Conservation (phyloP, 257 asterid species). For the Leonotis leonurus region DNA sequence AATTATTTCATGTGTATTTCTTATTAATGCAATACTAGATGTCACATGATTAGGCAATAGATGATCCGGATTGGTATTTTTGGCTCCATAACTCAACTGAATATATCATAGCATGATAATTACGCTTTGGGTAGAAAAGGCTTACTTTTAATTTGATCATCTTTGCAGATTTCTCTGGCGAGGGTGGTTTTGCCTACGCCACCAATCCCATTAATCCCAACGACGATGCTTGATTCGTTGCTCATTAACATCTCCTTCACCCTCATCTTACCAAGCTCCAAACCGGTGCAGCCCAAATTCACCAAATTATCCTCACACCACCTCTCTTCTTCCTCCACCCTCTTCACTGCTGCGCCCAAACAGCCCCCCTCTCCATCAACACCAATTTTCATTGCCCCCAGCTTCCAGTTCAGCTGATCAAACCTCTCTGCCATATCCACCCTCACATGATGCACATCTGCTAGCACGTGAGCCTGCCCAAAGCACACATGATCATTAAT, state of each 20-base stretch:
- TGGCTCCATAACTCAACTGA: too few relatives aligned
- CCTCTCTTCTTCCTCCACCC: conserved; percentile 62
- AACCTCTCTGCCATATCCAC: conserved; percentile 62
- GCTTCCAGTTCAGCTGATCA: conserved; percentile 68
- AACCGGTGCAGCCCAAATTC: conserved; percentile 52
- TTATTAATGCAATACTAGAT: too few relatives aligned
- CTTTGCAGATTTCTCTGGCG: conserved; percentile 78
- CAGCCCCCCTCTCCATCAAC: conserved; percentile 51
- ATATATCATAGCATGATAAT: too few relatives aligned
- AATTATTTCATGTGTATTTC: too few relatives aligned
- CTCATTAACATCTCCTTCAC: conserved; percentile 60
- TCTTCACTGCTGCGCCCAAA: conserved; percentile 73
- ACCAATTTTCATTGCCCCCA: conserved; percentile 70
- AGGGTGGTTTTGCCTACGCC: conserved; percentile 94
- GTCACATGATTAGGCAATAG: too few relatives aligned
- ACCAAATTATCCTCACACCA: conserved; percentile 57
- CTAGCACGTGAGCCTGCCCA: conserved; percentile 73
- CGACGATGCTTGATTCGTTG: conserved; percentile 27
- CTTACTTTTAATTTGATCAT: conserved; percentile 58
- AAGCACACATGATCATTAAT: neutral
- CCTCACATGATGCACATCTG: conserved; percentile 80
- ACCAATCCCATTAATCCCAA: conserved; percentile 77
- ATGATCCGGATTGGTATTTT: too few relatives aligned
- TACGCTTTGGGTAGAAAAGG: too few relatives aligned
- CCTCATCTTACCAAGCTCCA: conserved; percentile 72